A percentile compares a stretch with the other conserved stretches of the same genome.
Conservation (phyloP, 306 rosid species). For the Glycine tomentella region DNA sequence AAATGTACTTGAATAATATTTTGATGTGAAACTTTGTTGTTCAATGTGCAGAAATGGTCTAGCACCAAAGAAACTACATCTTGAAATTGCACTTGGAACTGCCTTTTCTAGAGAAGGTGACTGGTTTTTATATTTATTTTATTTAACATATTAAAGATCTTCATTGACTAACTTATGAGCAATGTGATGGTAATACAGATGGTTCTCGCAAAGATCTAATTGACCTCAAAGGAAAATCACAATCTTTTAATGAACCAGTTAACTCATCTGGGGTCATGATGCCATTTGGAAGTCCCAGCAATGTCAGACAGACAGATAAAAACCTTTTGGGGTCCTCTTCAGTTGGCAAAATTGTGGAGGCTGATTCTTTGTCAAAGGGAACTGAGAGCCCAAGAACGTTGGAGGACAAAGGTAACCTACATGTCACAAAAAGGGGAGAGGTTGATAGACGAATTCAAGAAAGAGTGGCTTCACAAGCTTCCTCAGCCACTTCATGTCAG, state of each 20-base stretch:
- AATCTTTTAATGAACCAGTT: constrained; percentile 69
- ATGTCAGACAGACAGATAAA: constrained; percentile 66
- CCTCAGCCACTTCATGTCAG: constrained; percentile 54
- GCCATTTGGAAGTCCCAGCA: constrained; percentile 71
- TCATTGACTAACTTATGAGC: constrained; percentile 41
- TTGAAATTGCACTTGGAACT: constrained; percentile 94
- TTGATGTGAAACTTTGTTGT: constrained; percentile 41
- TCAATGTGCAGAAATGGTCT: constrained; percentile 82
- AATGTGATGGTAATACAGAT: constrained; percentile 61
- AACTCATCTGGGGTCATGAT: constrained; percentile 60
- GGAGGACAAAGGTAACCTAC: constrained; percentile 63
- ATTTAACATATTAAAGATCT: constrained; percentile 15
- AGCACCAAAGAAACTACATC: constrained; percentile 95
- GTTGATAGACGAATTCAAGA: constrained; percentile 70
- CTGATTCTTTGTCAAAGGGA: constrained; percentile 69
- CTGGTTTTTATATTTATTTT: background rate
- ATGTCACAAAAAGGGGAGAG: constrained; percentile 59
- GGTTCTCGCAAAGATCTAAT: constrained; percentile 69
- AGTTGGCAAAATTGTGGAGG: constrained; percentile 67
- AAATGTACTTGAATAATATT: constrained; percentile 22
- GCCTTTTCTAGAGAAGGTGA: constrained; percentile 80
- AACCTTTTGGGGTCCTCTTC: constrained; percentile 58
- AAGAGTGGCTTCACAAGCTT: constrained; percentile 57
- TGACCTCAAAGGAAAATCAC: constrained; percentile 79
- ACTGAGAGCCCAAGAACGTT: constrained; percentile 58